Base-by-base conservation (phyloP, 495 filamentous ascomycete species). In the Hypoxylon trugodes region DNA sequence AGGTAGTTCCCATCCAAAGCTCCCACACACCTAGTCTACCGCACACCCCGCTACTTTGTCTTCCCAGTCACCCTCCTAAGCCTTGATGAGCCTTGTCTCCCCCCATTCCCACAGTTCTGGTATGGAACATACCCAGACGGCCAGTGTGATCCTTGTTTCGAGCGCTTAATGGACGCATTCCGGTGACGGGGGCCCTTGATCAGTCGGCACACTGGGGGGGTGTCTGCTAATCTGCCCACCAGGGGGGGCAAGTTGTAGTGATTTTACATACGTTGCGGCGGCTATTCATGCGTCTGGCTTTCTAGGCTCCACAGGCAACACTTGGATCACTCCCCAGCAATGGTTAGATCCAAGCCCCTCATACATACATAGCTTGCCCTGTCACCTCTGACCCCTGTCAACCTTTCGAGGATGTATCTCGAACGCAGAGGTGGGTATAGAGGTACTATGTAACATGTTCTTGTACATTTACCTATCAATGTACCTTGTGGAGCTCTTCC, bases 311-410 rank as follows among this genome's bases (percentile, higher is more conserved):
- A 40, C 64, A 62, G 21, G 19, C 21, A 59, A 26, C 28, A 67
- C 52, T 67, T 40, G 63, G 51, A 46, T 37, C 57, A 66, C 63
- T n/a, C 49, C 63, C 63, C 26, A 58, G 46, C 40, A 42, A 13
- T 61, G 33, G 52, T 7, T 67, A 67, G 58, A 67, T 38, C 45
- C 58, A 62, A 67, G 58, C 64, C 64, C 57, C 56, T 25, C 32
- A 6, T 40, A n/a, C n/a, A n/a, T n/a, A 6, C 48, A 35, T 51
- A 49, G 42, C 58, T 59, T 32, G 52, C 53, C 48, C 58, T 59
- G 47, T 50, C 52, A 57, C 32, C 40, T 43, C 47, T 26, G n/a
- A 61, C 48, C 64, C 64, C 45, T 53, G 64, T 62, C 52, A 19
- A 18, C 33, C 51, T 42, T 60, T 49, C 40, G 58, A 59, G 64